Evolutionary conservation across 352 stramenopile species (phyloP).

Genomic region (Globisporangium emineosum): DNA sequence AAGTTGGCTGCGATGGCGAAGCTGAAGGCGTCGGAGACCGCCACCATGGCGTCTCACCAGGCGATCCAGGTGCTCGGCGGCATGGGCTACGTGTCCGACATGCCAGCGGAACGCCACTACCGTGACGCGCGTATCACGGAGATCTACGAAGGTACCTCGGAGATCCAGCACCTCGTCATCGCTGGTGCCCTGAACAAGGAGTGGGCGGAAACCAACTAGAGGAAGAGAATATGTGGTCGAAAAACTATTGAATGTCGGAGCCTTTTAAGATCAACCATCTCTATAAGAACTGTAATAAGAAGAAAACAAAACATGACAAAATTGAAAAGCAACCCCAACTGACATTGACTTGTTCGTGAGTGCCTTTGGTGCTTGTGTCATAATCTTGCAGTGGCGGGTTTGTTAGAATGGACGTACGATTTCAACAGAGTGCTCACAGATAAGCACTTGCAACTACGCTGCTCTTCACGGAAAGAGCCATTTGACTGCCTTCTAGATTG

Average conservation of each 20-base stretch:
- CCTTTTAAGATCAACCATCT: not conserved
- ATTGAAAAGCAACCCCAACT: not conserved
- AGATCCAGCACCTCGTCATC: conserved; percentile 97
- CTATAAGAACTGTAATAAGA: not conserved
- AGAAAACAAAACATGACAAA: not conserved
- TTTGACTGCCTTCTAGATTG: too few species aligned
- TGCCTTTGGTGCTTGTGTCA: too few species aligned
- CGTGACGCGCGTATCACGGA: conserved; percentile 96
- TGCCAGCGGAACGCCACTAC: conserved; percentile 97
- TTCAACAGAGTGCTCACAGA: too few species aligned
- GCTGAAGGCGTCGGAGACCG: conserved; percentile 93
- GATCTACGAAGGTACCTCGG: conserved; percentile 97
- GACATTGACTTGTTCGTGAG: too few species aligned
- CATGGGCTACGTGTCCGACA: conserved; percentile 97
- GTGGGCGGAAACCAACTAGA: conserved; percentile 72
- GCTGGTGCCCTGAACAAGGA: conserved; percentile 95
- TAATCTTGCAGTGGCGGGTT: too few species aligned
- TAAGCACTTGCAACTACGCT: too few species aligned
- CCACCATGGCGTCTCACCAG: conserved; percentile 95
- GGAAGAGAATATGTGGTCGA: not conserved
- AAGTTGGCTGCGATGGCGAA: conserved; percentile 97
- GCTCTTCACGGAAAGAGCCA: too few species aligned
- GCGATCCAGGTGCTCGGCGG: conserved; percentile 94
- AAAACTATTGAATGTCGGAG: not conserved
- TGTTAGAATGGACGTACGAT: too few species aligned